Percentiles rank a stretch among this genome's conserved stretches.
Conservation (phyloP, 352 stramenopile species). For the Pythium apleroticum region DNA sequence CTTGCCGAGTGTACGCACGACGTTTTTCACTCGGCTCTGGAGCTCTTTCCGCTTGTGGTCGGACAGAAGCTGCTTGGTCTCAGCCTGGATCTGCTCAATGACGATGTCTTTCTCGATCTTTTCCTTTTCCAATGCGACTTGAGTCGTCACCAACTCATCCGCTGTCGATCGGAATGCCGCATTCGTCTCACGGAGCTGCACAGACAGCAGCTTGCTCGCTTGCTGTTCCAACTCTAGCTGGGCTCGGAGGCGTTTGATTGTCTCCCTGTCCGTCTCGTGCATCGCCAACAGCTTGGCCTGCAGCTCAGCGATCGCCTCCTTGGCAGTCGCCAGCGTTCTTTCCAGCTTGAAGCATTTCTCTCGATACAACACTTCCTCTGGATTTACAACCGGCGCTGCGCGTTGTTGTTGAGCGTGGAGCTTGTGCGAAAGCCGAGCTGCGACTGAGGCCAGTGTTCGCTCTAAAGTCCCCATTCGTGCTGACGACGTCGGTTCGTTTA, state of each 20-base stretch:
- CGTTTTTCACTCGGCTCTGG: constrained; percentile 51
- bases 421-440: constrained; percentile 10
- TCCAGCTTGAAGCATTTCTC: constrained; percentile 61
- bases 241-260: constrained; percentile 44
- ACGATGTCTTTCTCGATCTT: constrained; percentile 40
- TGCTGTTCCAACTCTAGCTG: constrained; percentile 54
- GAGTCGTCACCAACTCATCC: constrained; percentile 51
- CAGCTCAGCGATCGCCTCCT: constrained; percentile 35
- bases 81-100: constrained; percentile 42
- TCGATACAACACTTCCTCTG: constrained; percentile 44
- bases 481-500: background rate
- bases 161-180: constrained; percentile 40
- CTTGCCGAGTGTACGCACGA: constrained; percentile 58
- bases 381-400: constrained; percentile 1
- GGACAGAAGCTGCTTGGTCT: constrained; percentile 47
- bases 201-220: constrained; percentile 43
- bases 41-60: constrained; percentile 56
- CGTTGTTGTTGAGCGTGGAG: constrained; percentile 11
- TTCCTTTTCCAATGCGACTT: constrained; percentile 49
- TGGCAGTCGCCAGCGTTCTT: constrained; percentile 41
- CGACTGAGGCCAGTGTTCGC: constrained; percentile 16
- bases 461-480: background rate
- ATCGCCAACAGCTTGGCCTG: constrained; percentile 35
- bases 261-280: constrained; percentile 29
- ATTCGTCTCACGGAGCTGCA: constrained; percentile 52